phyloP scores from a whole-genome alignment of 768 basidiomycete species.

The Gloeostereum incarnatum region DNA sequence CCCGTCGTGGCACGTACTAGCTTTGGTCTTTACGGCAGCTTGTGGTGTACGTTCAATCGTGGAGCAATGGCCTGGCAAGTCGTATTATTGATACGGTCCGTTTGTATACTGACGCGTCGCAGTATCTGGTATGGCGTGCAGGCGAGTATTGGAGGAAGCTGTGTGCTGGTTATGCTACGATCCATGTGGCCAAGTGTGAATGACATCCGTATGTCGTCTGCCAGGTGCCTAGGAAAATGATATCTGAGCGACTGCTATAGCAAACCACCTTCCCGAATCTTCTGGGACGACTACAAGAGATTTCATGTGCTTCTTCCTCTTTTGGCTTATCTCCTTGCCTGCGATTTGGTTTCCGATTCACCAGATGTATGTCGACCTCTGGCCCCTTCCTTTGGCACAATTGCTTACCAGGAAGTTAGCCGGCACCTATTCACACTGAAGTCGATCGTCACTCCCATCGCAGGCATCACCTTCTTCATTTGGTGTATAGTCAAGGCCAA shows the following conservation, averaged over 20 bases:
- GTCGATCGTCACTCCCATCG: constrained; percentile 61
- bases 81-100: neutral
- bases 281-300: constrained; percentile 70
- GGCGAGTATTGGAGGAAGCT: constrained; percentile 75
- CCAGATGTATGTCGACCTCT: constrained; percentile 44
- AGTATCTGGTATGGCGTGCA: constrained; percentile 77
- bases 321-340: constrained; percentile 75
- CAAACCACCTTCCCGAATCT: constrained; percentile 63
- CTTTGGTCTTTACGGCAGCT: constrained; percentile 69
- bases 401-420: constrained; percentile 19
- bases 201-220: constrained; percentile 39
- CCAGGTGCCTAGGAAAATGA: neutral
- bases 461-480: constrained; percentile 63
- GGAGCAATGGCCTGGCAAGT: constrained; percentile 65
- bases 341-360: constrained; percentile 81
- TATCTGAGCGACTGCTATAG: constrained; percentile 18
- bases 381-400: constrained; percentile 6
- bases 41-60: constrained; percentile 75
- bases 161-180: constrained; percentile 64
- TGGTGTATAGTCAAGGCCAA: constrained; percentile 74
- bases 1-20: constrained; percentile 69
- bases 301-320: constrained; percentile 79
- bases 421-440: constrained; percentile 78
- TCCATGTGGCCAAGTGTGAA: constrained; percentile 72
- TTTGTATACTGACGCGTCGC: constrained; percentile 8